Conservation (phyloP, 23 red algal species). For the Agarophyton chilense region DNA sequence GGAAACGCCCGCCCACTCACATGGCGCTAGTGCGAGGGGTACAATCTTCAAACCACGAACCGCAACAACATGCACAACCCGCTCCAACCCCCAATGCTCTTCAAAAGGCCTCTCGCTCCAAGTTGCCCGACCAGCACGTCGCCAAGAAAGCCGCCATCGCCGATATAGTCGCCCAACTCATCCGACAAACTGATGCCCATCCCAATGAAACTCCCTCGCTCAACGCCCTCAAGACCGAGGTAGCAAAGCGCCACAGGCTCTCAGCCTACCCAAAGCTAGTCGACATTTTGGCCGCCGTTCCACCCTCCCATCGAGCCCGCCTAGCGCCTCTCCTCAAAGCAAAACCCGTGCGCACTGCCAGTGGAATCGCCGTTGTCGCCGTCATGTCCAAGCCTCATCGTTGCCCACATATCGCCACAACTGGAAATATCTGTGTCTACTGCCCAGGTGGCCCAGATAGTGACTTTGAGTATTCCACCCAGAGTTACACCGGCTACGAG, state of each 20-base stretch:
- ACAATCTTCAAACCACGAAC: neutral
- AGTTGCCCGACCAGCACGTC: conserved; percentile 5
- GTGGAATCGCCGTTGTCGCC: conserved; percentile 96
- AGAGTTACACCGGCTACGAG: conserved; percentile 98
- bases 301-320: conserved; percentile 39
- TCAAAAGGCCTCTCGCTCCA: neutral
- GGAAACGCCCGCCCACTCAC: too few species aligned
- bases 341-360: conserved; percentile 95
- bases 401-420: conserved; percentile 98
- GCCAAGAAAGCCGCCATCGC: conserved; percentile 63
- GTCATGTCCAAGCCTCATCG: conserved; percentile 99
- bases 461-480: conserved; percentile 98
- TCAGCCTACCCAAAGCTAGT: conserved; percentile 86
- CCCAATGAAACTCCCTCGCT: conserved; percentile 18
- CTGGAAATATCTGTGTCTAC: conserved; percentile 98
- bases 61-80: neutral
- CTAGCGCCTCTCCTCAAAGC: conserved; percentile 87
- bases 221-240: conserved; percentile 52
- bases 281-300: conserved; percentile 93
- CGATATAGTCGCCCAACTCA: conserved; percentile 63
- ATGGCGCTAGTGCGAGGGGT: too few species aligned
- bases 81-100: neutral
- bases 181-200: conserved; percentile 19
- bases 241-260: conserved; percentile 58
- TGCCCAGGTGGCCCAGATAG: conserved; percentile 98